Conservation (phyloP, 2,329 filamentous ascomycete genomes). For the Whalleya microplaca region DNA sequence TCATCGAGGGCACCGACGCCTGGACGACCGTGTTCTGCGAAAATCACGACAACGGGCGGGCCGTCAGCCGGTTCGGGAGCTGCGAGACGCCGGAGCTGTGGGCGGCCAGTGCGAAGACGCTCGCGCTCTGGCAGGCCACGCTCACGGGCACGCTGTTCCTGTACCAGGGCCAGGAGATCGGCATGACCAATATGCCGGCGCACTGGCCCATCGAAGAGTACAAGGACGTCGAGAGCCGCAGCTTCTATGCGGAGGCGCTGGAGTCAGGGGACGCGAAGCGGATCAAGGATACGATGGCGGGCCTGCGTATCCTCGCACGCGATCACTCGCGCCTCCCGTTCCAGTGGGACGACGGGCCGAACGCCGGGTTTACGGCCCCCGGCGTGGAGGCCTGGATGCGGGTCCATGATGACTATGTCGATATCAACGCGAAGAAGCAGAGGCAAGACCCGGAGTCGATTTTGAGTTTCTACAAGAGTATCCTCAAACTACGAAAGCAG, state of each 20-base stretch:
- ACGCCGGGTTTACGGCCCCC: slow-evolving; percentile 63
- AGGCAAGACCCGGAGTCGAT: slow-evolving; percentile 50
- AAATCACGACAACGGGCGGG: slow-evolving; percentile 66
- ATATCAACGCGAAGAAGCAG: slow-evolving; percentile 60
- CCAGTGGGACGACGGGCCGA: slow-evolving; percentile 62
- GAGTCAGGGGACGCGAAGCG: slow-evolving; percentile 40
- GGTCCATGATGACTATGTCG: slow-evolving; percentile 60
- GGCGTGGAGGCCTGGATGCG: slow-evolving; percentile 66
- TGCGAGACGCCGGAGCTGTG: slow-evolving; percentile 49
- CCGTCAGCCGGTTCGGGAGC: slow-evolving; percentile 57
- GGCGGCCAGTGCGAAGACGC: slow-evolving; percentile 52
- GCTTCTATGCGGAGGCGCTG: slow-evolving; percentile 53
- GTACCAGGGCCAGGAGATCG: slow-evolving; percentile 65
- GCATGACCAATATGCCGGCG: slow-evolving; percentile 59
- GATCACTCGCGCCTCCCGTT: slow-evolving; percentile 70
- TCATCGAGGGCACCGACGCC: slow-evolving; percentile 52
- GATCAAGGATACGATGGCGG: slow-evolving; percentile 51
- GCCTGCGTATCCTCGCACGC: slow-evolving; percentile 60
- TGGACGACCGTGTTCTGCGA: slow-evolving; percentile 66
- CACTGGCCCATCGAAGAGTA: slow-evolving; percentile 57
- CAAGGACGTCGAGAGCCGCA: slow-evolving; percentile 57
- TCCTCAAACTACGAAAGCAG: slow-evolving; percentile 55
- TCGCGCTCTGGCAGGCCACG: slow-evolving; percentile 53
- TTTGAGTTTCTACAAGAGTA: slow-evolving; percentile 61
- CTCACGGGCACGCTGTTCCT: slow-evolving; percentile 59